These are phyloP conservation scores for Hypomyces perniciosus DNA, from an alignment of 2,329 filamentous ascomycete genomes.

Conservation along the genomic window DNA sequence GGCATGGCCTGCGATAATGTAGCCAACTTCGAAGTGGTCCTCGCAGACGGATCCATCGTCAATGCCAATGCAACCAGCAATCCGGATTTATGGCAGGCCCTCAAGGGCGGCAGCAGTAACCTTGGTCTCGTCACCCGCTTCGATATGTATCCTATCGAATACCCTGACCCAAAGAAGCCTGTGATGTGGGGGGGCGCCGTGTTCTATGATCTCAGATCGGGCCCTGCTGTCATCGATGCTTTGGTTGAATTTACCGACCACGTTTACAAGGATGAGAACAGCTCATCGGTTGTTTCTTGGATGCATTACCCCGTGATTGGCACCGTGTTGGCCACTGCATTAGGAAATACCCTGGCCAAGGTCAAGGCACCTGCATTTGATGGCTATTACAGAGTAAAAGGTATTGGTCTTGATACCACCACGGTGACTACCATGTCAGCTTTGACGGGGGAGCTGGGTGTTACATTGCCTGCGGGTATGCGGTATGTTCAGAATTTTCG, in stretches of 20 bases:
- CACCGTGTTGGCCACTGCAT: constrained; percentile 25
- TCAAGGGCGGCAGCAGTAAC: constrained; percentile 36
- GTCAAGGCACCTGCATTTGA: constrained; percentile 27
- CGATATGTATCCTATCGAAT: constrained; percentile 26
- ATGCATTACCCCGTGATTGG: constrained; percentile 25
- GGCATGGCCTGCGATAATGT: constrained; percentile 39
- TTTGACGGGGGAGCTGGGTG: constrained; percentile 25
- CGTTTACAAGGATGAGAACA: constrained; percentile 27
- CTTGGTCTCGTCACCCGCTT: constrained; percentile 32
- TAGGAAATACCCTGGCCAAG: constrained; percentile 25
- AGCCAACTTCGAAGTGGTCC: constrained; percentile 40
- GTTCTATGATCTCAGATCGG: constrained; percentile 18
- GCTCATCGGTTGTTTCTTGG: constrained; percentile 28
- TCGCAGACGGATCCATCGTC: constrained; percentile 39
- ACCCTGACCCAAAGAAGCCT: constrained; percentile 19
- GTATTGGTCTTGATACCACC: constrained; percentile 21
- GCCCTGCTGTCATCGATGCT: constrained; percentile 19
- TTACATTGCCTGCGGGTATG: constrained; percentile 24
- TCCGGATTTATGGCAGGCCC: constrained; percentile 38
- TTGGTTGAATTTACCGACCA: constrained; percentile 27
- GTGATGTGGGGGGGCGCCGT: constrained; percentile 28
- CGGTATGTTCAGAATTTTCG: constrained; percentile 13
- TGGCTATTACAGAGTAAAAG: constrained; percentile 20
- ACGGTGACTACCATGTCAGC: constrained; percentile 23
- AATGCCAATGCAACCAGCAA: constrained; percentile 31